Base-by-base conservation (phyloP, 352 stramenopile species). In the Pythium myriotylum region DNA sequence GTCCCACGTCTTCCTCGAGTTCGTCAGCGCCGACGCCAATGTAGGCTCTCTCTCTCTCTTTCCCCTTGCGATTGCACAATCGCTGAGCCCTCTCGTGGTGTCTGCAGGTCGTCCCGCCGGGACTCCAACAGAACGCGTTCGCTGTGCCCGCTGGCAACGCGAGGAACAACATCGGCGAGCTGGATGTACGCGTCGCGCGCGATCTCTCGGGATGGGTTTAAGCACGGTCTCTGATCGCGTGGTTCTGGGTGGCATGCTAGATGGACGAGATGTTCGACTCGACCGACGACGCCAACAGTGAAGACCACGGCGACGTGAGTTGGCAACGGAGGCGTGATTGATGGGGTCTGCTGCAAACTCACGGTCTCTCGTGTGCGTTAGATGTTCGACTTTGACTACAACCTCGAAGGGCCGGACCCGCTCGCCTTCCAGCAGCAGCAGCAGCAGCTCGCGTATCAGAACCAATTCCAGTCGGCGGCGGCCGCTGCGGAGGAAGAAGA, bases 251-350 rank as follows among this genome's bases (percentile, higher is more conserved):
- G 17, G 39, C n/a, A 4, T 33, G 14, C 6, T 42, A 80, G 72
- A 89, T 88, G 77, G 74, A 88, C 59, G 81, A 88, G 41, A 92
- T 90, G 79, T 92, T 92, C 49, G 75, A 88, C 62, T 90, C 83
- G 40, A 81, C 72, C 19, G 84, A 91, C 59, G 79, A 91, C 54
- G 80, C 86, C 57, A 68, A 57, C 22, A 73, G 81, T 47, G 73
- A 84, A 39, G 77, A 84, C 39, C 73, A 89, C 41, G 74, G 86
- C 53, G 79, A 89, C 65, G 68, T 74, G 64, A 56, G 70, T 57
- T 22, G 3, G 22, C 47, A 47, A 50, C 54, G 19, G 39, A 48
- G 17, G 53, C 54, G 29, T 67, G 51, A 54, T 35, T 24, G 47
- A 43, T 39, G n/a, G n/a, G n/a, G n/a, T n/a, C n/a, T n/a, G n/a